Evolutionary conservation across 208 protist genomes (phyloP).

Genomic region (Trypanosomatidae sp.): DNA sequence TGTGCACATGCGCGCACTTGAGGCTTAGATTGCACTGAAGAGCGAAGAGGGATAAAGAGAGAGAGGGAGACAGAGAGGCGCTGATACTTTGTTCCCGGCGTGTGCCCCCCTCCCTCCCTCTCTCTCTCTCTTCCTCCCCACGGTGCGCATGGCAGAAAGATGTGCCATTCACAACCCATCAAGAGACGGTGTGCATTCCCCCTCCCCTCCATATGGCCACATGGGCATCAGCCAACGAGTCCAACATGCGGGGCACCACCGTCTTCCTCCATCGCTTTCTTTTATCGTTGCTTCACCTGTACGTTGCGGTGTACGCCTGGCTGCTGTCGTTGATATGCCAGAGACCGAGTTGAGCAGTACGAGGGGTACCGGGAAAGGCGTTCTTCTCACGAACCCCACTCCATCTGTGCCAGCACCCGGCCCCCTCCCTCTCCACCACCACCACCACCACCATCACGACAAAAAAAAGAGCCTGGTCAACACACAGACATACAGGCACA

Average conservation of each 20-base stretch:
- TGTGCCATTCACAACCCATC: neutral
- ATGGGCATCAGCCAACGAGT: neutral
- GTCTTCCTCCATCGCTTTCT: neutral
- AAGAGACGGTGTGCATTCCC: neutral
- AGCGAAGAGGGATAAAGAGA: neutral
- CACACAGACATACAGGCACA: neutral
- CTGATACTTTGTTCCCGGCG: too few species aligned
- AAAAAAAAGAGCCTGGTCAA: neutral
- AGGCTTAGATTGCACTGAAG: neutral
- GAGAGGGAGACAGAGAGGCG: neutral
- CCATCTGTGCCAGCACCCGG: neutral
- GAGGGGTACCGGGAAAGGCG: neutral
- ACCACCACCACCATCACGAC: neutral
- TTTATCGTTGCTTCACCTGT: neutral
- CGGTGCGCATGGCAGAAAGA: neutral
- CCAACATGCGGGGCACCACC: neutral
- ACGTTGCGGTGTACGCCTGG: neutral
- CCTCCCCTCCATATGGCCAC: neutral
- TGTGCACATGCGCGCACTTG: neutral
- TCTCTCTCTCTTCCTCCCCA: neutral
- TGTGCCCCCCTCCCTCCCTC: neutral
- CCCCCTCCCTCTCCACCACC: too few species aligned
- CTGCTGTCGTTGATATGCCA: neutral
- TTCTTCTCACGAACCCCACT: neutral
- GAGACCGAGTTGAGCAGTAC: neutral